Evolutionary conservation across 2,329 filamentous ascomycete genomes (phyloP).

Genomic region (Pyrenochaeta sp.): DNA sequence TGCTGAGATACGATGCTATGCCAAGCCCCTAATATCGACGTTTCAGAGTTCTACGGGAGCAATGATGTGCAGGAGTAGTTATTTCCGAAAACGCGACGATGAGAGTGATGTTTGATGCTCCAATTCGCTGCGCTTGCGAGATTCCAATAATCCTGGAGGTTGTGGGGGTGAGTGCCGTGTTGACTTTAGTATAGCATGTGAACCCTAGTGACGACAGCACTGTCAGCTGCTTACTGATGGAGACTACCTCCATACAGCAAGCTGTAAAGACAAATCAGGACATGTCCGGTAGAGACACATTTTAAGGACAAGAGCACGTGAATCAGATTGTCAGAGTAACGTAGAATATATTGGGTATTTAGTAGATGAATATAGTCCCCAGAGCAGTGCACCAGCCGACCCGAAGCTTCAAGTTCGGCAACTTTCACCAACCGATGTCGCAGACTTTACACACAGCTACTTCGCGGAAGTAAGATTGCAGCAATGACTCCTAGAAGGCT

Average conservation of each 20-base stretch:
- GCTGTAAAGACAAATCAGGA: not conserved
- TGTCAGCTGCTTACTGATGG: conserved; percentile 14
- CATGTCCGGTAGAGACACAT: not conserved
- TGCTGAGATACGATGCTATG: conserved; percentile 19
- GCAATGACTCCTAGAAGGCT: not conserved
- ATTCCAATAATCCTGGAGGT: not conserved
- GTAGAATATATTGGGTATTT: not conserved
- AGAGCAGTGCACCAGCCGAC: not conserved
- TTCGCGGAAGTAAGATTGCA: not conserved
- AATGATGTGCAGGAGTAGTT: conserved; percentile 30
- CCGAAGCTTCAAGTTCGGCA: not conserved
- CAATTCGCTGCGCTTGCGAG: not conserved
- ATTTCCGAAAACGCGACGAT: conserved; percentile 15
- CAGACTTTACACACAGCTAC: not conserved
- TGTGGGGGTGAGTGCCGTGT: not conserved
- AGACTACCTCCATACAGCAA: not conserved
- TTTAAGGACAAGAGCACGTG: not conserved
- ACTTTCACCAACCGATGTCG: not conserved
- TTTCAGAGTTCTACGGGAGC: conserved; percentile 34
- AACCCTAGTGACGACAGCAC: not conserved
- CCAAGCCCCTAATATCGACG: conserved; percentile 36
- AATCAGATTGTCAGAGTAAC: not conserved
- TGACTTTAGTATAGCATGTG: conserved; percentile 1
- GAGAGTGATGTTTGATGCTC: not conserved
- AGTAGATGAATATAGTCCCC: not conserved